phyloP scores from a whole-genome alignment of 2,329 filamentous ascomycete species.

The Microthyrium microscopicum region DNA sequence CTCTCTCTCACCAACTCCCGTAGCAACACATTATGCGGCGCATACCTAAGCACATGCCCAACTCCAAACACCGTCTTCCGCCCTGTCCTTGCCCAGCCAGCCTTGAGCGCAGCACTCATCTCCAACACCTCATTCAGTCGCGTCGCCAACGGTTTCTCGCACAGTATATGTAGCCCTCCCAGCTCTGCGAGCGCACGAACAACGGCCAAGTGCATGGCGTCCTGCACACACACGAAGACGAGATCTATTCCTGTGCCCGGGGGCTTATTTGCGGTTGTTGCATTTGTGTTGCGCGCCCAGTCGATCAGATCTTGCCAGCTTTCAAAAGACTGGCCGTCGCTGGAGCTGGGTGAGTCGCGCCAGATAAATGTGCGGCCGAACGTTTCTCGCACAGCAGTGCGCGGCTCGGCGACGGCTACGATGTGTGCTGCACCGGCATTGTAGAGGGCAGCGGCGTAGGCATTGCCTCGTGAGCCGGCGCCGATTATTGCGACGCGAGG shows the following conservation, averaged over 20 bases:
- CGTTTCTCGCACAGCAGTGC: conserved; percentile 54
- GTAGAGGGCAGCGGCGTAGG: conserved; percentile 15
- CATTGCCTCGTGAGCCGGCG: conserved; percentile 20
- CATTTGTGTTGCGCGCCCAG: conserved; percentile 42
- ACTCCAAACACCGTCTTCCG: conserved; percentile 56
- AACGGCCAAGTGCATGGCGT: conserved; percentile 75
- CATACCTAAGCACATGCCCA: conserved; percentile 85
- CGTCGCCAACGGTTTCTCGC: conserved; percentile 85
- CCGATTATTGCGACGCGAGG: conserved; percentile 19
- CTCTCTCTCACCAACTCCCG: conserved; percentile 64
- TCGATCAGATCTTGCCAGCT: conserved; percentile 42
- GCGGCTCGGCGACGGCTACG: conserved; percentile 68
- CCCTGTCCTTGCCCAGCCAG: conserved; percentile 46
- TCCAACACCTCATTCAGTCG: conserved; percentile 52
- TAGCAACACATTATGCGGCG: conserved; percentile 76
- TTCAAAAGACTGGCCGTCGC: conserved; percentile 12
- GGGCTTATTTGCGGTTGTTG: conserved; percentile 16
- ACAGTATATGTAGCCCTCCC: conserved; percentile 68
- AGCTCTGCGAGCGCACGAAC: conserved; percentile 53
- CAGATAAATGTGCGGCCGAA: conserved; percentile 63
- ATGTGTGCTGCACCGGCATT: conserved; percentile 37
- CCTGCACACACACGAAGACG: conserved; percentile 58
- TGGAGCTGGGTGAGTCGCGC: conserved; percentile 31
- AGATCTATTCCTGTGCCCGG: conserved; percentile 29
- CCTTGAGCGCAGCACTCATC: conserved; percentile 23